Evolutionary conservation across 345 rosid species (phyloP).

Genomic region (Trapa bicornis): DNA sequence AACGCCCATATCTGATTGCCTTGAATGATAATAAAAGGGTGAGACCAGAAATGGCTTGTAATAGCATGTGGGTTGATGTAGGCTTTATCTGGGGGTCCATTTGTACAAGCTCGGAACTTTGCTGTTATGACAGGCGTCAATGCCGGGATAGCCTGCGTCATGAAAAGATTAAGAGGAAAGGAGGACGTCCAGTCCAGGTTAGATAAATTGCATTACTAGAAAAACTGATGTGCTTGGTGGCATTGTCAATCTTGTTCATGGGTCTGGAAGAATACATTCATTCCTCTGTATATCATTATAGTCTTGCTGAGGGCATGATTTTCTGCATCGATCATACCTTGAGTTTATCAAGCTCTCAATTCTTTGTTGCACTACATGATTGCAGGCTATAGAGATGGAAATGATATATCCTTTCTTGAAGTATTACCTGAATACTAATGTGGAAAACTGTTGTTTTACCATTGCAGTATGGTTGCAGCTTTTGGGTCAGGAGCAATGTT

Average conservation of each 20-base stretch:
- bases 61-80: conserved; percentile 13
- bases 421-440: neutral
- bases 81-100: conserved; percentile 88
- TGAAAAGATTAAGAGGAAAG: conserved; percentile 88
- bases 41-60: neutral
- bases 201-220: neutral
- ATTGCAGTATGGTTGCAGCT: conserved; percentile 85
- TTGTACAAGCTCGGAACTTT: conserved; percentile 90
- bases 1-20: neutral
- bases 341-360: neutral
- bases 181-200: conserved; percentile 92
- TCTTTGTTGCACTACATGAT: neutral
- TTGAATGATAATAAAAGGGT: neutral
- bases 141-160: conserved; percentile 76
- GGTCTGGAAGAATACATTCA: neutral
- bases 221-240: neutral
- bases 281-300: no score
- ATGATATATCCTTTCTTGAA: neutral
- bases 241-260: no score
- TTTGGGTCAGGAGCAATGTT: conserved; percentile 82
- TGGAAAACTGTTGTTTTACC: neutral
- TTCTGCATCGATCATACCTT: neutral
- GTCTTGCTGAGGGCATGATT: no score
- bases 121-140: conserved; percentile 91
- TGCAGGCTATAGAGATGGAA: neutral